phyloP scores from a whole-genome alignment of 495 filamentous ascomycete genomes.

The Penicillium daleae region DNA sequence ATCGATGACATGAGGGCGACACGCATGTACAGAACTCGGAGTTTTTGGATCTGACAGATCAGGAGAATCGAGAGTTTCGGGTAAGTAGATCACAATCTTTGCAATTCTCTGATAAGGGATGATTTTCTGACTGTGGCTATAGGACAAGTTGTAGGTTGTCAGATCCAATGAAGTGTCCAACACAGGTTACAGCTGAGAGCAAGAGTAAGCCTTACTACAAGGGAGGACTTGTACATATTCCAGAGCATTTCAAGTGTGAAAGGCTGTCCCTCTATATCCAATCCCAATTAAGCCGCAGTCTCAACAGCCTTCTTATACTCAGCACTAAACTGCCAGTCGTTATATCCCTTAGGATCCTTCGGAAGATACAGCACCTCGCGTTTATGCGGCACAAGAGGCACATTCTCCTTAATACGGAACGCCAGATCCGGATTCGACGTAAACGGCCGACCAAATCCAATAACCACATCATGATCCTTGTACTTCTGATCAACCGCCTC shows the following conservation, averaged over 20 bases:
- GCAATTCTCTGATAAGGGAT: not conserved
- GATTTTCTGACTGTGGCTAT: conserved; percentile 8
- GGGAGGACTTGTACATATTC: not conserved
- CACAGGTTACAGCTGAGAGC: no score
- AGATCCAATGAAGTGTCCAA: no score
- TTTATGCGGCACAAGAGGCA: conserved; percentile 60
- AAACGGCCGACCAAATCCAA: conserved; percentile 66
- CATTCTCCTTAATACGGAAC: conserved; percentile 60
- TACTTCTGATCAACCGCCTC: conserved; percentile 58
- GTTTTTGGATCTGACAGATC: conserved; percentile 46
- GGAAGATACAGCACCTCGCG: conserved; percentile 60
- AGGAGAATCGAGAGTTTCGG: conserved; percentile 40
- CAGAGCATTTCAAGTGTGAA: not conserved
- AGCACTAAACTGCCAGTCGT: conserved; percentile 56
- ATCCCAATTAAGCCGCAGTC: conserved; percentile 26
- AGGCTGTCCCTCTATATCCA: not conserved
- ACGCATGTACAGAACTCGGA: conserved; percentile 29
- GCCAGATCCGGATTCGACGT: conserved; percentile 74
- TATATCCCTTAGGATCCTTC: conserved; percentile 59
- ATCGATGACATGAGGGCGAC: conserved; percentile 21
- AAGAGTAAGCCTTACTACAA: no score
- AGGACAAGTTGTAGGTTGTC: conserved; percentile 22
- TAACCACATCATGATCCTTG: conserved; percentile 52
- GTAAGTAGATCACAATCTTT: conserved; percentile 35
- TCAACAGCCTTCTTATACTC: conserved; percentile 41